Base-by-base conservation (phyloP, 2,329 filamentous ascomycete genomes). In the Venturia nashicola region DNA sequence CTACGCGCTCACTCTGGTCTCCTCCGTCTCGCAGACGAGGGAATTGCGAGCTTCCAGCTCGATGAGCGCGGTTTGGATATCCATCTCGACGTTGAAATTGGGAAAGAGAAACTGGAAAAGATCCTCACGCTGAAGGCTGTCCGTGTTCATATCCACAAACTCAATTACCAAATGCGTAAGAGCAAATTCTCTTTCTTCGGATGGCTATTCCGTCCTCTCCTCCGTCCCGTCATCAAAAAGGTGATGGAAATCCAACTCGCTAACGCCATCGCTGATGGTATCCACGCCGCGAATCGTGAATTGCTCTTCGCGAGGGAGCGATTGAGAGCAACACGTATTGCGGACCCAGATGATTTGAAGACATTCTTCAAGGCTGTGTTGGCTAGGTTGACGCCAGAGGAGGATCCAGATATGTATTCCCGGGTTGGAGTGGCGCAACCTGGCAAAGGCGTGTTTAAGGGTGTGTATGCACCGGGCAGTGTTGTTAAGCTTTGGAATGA, bases 21-120 rank as follows among this genome's bases (percentile, higher is more conserved):
- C 1, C 79, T 96, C 60, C 85, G 86, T 32, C 80, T 96, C 39
- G 83, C 85, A 2, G 91, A 96, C 70, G 83, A 91, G 72, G 93
- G 93, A 4, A 89, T 97, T 59, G 90, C 89, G 5, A 90, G 88
- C 39, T 91, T 97, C 74, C 84, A 85, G 55, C 83, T 97, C 5
- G 93, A 97, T 73, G 86, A 93, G 68, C 84, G 89, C 23, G 93
- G 93, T 20, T 85, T 97, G 65, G 93, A 97, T 72, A 83, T 97
- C 61, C 85, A 89, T 36, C 77, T 97, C 6, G 91, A 96, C 68
- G 77, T 97, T 0, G 91, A 96, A 71, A 84, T 97, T 62, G 88
- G 87, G 59, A 86, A 86, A 65, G 88, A 92, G 67, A 80, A 82
- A 1, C 76, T 95, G 2, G 92, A 97, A 70, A 85, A 92, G 70